Evolutionary conservation across 345 rosid genomes (phyloP).

Genomic region (Arabidopsis arenosa): DNA sequence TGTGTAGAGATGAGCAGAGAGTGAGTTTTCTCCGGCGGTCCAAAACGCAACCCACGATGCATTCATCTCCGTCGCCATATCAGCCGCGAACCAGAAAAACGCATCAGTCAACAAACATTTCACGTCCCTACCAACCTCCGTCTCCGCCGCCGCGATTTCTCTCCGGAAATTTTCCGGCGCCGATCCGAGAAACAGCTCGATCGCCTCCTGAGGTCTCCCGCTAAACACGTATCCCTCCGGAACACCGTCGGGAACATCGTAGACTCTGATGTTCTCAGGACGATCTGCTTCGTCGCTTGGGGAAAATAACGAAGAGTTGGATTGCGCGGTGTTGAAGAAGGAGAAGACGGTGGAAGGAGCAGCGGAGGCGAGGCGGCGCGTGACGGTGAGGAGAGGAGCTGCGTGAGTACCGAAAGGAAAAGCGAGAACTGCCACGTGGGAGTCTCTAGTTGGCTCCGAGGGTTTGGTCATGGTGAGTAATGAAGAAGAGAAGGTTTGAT

Average conservation of each 20-base stretch:
- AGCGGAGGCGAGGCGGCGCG: constrained; percentile 50
- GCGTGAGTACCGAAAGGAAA: constrained; percentile 71
- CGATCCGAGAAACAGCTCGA: constrained; percentile 53
- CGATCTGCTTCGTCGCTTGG: not conserved
- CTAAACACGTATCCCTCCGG: constrained; percentile 37
- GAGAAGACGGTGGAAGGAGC: constrained; percentile 56
- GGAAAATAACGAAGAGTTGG: constrained; percentile 47
- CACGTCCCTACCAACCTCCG: constrained; percentile 48
- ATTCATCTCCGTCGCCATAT: constrained; percentile 47
- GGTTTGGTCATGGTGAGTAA: not conserved
- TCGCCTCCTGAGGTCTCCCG: constrained; percentile 48
- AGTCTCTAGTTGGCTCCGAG: not conserved
- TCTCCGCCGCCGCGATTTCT: constrained; percentile 48
- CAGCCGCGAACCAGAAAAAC: constrained; percentile 55
- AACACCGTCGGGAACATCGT: constrained; percentile 48
- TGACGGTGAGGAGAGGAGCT: constrained; percentile 53
- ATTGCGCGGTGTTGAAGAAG: constrained; percentile 54
- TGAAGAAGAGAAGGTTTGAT: not conserved
- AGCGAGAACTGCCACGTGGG: constrained; percentile 62
- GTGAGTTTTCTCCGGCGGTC: constrained; percentile 49
- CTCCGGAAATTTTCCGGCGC: constrained; percentile 47
- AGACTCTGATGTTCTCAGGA: constrained; percentile 50
- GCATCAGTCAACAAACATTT: constrained; percentile 61
- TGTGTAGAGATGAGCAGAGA: constrained; percentile 54
- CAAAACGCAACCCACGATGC: constrained; percentile 60